Percentiles rank a stretch among this genome's conserved stretches.
Evolutionary conservation across 768 basidiomycete genomes (phyloP).

Genomic region (Suillus luteus): DNA sequence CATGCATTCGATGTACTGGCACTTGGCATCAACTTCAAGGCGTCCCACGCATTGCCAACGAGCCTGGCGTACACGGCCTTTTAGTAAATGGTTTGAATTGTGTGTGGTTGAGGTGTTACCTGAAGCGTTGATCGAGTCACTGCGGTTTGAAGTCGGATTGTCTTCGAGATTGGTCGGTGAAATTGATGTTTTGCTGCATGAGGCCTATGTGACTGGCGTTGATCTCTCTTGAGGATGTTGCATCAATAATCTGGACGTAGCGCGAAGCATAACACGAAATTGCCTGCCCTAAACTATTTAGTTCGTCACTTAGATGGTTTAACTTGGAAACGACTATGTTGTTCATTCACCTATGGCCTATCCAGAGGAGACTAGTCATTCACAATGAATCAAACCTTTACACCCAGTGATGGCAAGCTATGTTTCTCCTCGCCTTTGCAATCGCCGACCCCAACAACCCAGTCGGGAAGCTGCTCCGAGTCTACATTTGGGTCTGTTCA

Average conservation of each 20-base stretch:
- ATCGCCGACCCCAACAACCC: background rate
- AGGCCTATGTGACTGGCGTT: background rate
- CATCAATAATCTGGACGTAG: too few relatives aligned
- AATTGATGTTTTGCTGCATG: background rate
- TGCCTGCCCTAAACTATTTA: background rate
- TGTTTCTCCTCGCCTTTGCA: background rate
- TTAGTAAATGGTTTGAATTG: background rate
- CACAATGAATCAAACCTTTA: background rate
- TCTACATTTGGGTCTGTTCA: background rate
- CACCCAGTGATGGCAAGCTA: too few relatives aligned
- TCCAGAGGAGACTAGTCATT: background rate
- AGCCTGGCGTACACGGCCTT: too few relatives aligned
- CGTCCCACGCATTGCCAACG: background rate
- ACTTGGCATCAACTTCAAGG: background rate
- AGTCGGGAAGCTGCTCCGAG: background rate
- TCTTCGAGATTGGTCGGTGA: too few relatives aligned
- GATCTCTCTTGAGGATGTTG: background rate
- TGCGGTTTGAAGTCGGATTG: background rate
- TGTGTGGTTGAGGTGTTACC: background rate
- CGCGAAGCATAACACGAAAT: background rate
- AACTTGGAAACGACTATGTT: too few relatives aligned
- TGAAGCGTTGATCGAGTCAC: background rate
- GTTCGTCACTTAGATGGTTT: too few relatives aligned
- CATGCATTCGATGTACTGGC: too few relatives aligned
- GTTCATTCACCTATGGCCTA: too few relatives aligned